Evolutionary conservation across 2,329 filamentous ascomycete species (phyloP), one percentile per base, ranked within the genome.

Genomic region (Fusarium oxysporum): DNA sequence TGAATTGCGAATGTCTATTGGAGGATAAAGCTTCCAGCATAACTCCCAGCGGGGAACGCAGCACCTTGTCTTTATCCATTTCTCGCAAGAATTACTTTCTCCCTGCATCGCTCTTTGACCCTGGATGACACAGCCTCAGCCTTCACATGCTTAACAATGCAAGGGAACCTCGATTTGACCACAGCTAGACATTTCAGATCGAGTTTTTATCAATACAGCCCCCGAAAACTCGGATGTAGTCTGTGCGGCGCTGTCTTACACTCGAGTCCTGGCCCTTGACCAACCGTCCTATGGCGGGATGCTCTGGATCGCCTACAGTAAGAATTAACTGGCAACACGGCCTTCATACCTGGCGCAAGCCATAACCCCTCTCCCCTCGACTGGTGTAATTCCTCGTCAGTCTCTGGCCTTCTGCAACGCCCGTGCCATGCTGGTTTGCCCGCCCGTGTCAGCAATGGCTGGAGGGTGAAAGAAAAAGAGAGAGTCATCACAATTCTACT

Each of bases 321-420:
- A 53, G 32, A 23, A 21, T 21, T 19, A 5, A 2, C 10, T 13
- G 17, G 19, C 30, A 21, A 40, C 50, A 73, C 70, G 58, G 70
- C n/a, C 40, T 25, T 33, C 66, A 68, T 71, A 62, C 66, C 66
- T 68, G 23, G 5, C 35, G 43, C 61, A 73, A 73, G 70, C 71
- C 71, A 73, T 58, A 43, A 40, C 62, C 41, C 58, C 68, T 35
- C 69, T 23, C 23, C 37, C 51, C 48, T 51, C 33, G 8, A 35
- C 48, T 35, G 30, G 32, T 23, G 14, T 28, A 23, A n/a, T 70
- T 72, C 51, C 40, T 69, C 43, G 41, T 23, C 59, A 40, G 56
- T 73, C 55, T 62, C 55, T 66, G 56, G 23, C 44, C 44, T 62
- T 55, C 65, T 57, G 12, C 17, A 51, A 35, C 37, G 68, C 62